Evolutionary conservation across 345 rosid species (phyloP), one percentile per base, ranked within the genome.

Genomic region (Eucalyptus erythrocorys): DNA sequence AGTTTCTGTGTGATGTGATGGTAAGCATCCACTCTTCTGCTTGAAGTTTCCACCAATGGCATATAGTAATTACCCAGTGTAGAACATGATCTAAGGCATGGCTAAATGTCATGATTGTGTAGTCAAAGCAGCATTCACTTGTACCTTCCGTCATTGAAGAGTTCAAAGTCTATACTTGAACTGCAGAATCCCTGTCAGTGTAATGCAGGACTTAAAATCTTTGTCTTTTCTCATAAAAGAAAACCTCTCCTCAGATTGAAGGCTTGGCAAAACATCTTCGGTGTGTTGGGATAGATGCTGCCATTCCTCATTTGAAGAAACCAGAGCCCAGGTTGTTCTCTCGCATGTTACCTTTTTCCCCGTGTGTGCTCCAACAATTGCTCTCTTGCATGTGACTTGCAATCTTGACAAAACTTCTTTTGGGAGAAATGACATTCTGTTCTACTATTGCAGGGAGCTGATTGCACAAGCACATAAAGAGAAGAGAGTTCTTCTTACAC

Each of bases 261-360:
- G 98, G 99, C 89, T 91, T 97, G 95, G 99, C 99, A 10, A 97
- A 97, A 91, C 99, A 97, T 94, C 92, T 97, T 82, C 96, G 97
- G 6, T 97, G 99, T 91, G 99, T 97, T 82, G 99, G 99, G 34
- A 89, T 97, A 80, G 99, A 97, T 93, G 99, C 99, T 91, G 98
- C 99, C 57, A 90, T 95, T 87, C 97, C 99, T 51, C 89, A 43
- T 88, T 93, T 93, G 2, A 96, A 90, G 91, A 96, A 91, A 91
- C 99, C 99, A 5, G 96, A 94, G 88, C 89, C 99, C 55, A 96
- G 99, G 98, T 96, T 50, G 68, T 51, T 86, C 47, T 50, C 68
- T 76, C 0, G 5, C 47, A 6, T 21, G 30, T 21, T 43, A 40
- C 47, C 40, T 40, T 40, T 76, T 42, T 37, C 27, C 47, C 30